phyloP scores from a whole-genome alignment of 306 rosid genomes.

The Acacia crassicarpa region DNA sequence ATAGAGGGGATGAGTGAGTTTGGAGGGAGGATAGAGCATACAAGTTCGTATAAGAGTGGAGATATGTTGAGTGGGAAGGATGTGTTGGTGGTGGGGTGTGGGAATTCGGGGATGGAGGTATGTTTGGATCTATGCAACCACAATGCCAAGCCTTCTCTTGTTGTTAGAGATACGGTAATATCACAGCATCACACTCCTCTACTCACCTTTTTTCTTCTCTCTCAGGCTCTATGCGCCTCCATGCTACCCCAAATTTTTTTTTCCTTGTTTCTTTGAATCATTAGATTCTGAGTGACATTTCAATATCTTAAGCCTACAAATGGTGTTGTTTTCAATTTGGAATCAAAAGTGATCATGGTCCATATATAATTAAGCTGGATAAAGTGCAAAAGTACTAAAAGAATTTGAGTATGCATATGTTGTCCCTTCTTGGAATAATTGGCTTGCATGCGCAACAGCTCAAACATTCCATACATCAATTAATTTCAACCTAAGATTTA shows the following conservation, averaged over 20 bases:
- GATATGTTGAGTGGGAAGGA: conserved; percentile 52
- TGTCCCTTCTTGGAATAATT: neutral
- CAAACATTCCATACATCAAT: neutral
- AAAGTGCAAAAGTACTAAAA: neutral
- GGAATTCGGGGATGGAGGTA: conserved; percentile 90
- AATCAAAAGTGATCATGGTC: no score
- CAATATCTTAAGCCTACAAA: no score
- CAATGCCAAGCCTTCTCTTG: conserved; percentile 68
- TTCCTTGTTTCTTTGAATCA: no score
- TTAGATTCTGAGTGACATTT: no score
- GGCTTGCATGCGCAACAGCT: neutral
- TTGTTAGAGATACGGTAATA: conserved; percentile 67
- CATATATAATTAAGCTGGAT: neutral
- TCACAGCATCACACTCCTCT: neutral
- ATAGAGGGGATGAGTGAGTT: conserved; percentile 60
- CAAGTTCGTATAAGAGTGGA: conserved; percentile 64
- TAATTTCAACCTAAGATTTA: no score
- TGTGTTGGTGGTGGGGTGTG: conserved; percentile 86
- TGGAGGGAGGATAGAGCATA: conserved; percentile 60
- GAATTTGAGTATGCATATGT: no score
- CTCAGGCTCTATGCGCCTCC: no score
- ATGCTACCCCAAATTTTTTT: no score
- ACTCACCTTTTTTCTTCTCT: no score
- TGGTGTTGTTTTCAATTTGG: no score
- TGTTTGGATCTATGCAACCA: conserved; percentile 76